A percentile compares a stretch with the other conserved stretches of the same genome.
Conservation (phyloP, 163 green algal genomes). For the Scenedesmus sp. region DNA sequence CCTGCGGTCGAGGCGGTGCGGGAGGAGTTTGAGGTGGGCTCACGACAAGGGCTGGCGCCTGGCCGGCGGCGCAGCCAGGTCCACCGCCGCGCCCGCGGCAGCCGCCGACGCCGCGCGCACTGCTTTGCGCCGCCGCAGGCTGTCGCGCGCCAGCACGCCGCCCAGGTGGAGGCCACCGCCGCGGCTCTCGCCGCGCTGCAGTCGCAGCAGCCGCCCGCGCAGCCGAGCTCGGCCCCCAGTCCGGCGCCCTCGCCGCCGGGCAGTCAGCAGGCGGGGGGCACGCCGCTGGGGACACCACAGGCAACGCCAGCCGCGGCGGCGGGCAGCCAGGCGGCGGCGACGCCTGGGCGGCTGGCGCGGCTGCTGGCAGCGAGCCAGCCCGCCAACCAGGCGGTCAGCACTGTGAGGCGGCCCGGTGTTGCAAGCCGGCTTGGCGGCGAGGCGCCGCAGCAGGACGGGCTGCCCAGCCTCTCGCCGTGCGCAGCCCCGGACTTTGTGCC, state of each 20-base stretch:
- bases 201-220: not conserved
- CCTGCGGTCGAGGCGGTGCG: conserved; percentile 65
- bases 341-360: not conserved
- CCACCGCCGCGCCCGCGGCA: no score
- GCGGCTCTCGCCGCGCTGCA: not conserved
- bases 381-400: conserved; percentile 16
- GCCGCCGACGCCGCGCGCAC: no score
- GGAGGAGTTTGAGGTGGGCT: conserved; percentile 61
- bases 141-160: not conserved
- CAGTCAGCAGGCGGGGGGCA: conserved; percentile 12
- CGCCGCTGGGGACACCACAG: not conserved
- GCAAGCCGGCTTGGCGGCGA: no score
- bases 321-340: conserved; percentile 30
- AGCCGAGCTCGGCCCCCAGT: not conserved
- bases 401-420: no score
- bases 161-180: not conserved
- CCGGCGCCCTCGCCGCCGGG: not conserved
- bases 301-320: conserved; percentile 29
- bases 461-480: no score
- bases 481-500: no score
- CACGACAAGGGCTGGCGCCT: no score
- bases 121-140: conserved; percentile 13
- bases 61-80: no score
- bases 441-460: no score
- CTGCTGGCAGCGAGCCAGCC: conserved; percentile 28